Base-by-base conservation (phyloP, 2,329 filamentous ascomycete genomes). In the Colletotrichum orchidophilum region DNA sequence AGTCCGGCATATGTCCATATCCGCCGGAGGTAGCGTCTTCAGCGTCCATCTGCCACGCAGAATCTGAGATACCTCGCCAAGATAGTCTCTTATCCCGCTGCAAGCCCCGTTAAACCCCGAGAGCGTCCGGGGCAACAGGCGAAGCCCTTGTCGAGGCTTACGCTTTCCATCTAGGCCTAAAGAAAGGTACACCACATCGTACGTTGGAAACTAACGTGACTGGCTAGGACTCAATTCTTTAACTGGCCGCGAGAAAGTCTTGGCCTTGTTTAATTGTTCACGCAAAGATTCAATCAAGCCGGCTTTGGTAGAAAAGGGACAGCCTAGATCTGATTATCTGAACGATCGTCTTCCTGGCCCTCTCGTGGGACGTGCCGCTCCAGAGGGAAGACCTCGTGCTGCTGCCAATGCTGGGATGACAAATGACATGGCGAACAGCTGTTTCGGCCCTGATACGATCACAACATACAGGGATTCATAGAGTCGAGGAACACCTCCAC, bases 331-430 rank as follows among this genome's bases (percentile, higher is more conserved):
- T 57, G 27, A 33, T 27, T n/a, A 66, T 61, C 35, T 60, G 5
- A 29, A n/a, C 46, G 31, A 54, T 60, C 62, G 18, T 27, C 26
- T 59, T 46, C 42, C 42, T 67, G 27, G 18, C 65, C 35, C 46
- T 13, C 31, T 46, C 42, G 42, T 54, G 29, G 55, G 60, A 59
- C 63, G 39, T 64, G 31, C 53, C 49, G 27, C 27, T 50, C n/a
- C 50, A 39, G 52, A 60, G 66, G 66, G 52, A 42, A 13, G 27
- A 24, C 46, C 29, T 64, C 3, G 21, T 58, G 26, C 29, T 53
- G 53, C 57, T 69, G 53, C 33, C 53, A 53, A 63, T 39, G 54
- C 57, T 42, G 39, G 52, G 66, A 53, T 65, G 53, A 69, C 66
- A 64, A 70, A 70, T 70, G 46, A 26, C 27, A 57, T 58, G 21